phyloP scores from a whole-genome alignment of 495 filamentous ascomycete species.

The Mycothermus thermophilus region DNA sequence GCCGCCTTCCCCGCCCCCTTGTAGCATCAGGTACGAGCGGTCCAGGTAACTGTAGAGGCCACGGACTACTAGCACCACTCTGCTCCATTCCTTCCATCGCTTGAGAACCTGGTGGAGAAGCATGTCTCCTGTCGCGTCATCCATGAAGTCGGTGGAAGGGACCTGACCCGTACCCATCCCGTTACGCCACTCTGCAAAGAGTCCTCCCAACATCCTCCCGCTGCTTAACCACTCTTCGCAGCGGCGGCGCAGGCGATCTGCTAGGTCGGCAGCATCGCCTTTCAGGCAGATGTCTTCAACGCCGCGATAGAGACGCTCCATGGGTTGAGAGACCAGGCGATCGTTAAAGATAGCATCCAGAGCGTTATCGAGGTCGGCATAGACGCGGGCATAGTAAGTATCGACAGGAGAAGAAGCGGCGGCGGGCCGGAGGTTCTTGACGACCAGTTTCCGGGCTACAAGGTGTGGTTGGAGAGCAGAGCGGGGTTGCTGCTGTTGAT shows the following conservation, averaged over 20 bases:
- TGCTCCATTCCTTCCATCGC: conserved; percentile 67
- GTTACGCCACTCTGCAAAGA: conserved; percentile 28
- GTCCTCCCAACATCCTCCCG: conserved; percentile 36
- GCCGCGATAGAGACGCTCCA: conserved; percentile 79
- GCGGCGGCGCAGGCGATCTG: conserved; percentile 43
- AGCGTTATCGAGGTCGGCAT: conserved; percentile 56
- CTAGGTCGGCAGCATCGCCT: conserved; percentile 51
- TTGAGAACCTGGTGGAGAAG: conserved; percentile 49
- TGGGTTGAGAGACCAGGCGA: conserved; percentile 45
- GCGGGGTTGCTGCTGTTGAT: background rate
- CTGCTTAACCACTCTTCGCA: conserved; percentile 49
- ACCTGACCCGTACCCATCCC: conserved; percentile 27
- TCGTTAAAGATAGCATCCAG: conserved; percentile 57
- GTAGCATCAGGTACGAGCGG: conserved; percentile 62
- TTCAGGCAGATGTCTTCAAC: conserved; percentile 82
- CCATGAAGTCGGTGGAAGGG: no score
- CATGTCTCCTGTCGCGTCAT: conserved; percentile 22
- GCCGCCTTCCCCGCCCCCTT: conserved; percentile 14
- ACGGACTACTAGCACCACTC: conserved; percentile 60
- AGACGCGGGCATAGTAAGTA: conserved; percentile 59
- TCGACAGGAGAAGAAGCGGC: conserved; percentile 31
- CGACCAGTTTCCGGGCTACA: conserved; percentile 66
- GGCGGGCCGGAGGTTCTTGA: conserved; percentile 68
- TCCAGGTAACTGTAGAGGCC: conserved; percentile 89
- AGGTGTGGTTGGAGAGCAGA: conserved; percentile 38